Evolutionary conservation across 495 filamentous ascomycete species (phyloP), one percentile per base, ranked within the genome.

Genomic region (Xylaria telfairii): DNA sequence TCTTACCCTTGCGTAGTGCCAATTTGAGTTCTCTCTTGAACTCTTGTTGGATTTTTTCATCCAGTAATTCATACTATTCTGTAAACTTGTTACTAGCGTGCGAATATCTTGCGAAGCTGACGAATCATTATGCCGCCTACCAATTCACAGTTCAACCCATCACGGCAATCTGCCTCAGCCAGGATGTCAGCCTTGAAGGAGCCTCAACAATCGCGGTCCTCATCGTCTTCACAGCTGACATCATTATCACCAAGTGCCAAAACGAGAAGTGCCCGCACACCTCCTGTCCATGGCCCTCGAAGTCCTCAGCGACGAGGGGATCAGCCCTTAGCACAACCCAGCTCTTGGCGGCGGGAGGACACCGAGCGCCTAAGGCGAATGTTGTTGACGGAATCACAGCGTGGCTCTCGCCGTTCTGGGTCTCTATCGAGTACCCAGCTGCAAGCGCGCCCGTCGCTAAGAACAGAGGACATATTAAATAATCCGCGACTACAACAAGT

Each of bases 401-500:
- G n/a, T 21, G n/a, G 21, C 47, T 34, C 47, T 49, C 46, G 5
- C 28, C 46, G 7, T 21, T 6, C 26, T n/a, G n/a, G 13, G 28
- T 41, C 61, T 19, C n/a, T 6, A 7, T 1, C 47, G 12, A 28
- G 34, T 19, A 28, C 32, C n/a, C 30, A 66, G 28, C 17, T 34
- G 24, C 62, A 26, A 51, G 30, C 42, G 12, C 24, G 24, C 39
- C 42, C 15, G n/a, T 13, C 1, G 2, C 47, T 39, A 4, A 66
- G 21, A 66, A 42, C 64, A 17, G n/a, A 4, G 21, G 47, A 53
- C 9, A 73, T 76, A 47, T 49, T 76, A 6, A 71, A 13, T 7
- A 41, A 72, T 6, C 70, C 72, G 13, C 72, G 73, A n/a, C 34
- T 76, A 24, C 75, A 69, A 3, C 72, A 75, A 49, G 72, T 71